phyloP scores from a whole-genome alignment of 2,329 filamentous ascomycete genomes.

The Colletotrichum melonis region DNA sequence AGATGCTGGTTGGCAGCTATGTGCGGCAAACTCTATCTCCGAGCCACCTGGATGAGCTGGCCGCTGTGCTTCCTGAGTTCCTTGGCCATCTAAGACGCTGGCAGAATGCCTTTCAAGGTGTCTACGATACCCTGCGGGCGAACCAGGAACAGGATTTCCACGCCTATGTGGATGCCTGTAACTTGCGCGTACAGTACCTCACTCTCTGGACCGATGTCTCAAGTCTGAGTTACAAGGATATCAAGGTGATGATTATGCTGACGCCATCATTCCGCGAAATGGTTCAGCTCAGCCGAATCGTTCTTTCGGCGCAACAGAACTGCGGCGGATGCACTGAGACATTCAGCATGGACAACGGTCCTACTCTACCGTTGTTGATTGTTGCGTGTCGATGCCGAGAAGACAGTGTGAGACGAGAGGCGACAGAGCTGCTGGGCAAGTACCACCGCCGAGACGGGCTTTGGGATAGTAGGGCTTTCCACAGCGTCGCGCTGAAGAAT shows the following conservation, averaged over 20 bases:
- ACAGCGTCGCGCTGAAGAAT: slow-evolving; percentile 52
- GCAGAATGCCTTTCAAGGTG: slow-evolving; percentile 50
- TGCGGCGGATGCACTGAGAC: slow-evolving; percentile 40
- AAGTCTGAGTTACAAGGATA: slow-evolving; percentile 49
- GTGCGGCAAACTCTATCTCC: slow-evolving; percentile 42
- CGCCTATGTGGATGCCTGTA: slow-evolving; percentile 50
- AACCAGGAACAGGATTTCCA: slow-evolving; percentile 39
- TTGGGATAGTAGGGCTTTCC: slow-evolving; percentile 53
- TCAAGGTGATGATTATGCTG: slow-evolving; percentile 47
- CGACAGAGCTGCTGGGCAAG: slow-evolving; percentile 51
- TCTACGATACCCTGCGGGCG: slow-evolving; percentile 44
- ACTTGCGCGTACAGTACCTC: slow-evolving; percentile 55
- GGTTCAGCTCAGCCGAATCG: slow-evolving; percentile 47
- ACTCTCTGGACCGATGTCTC: slow-evolving; percentile 52
- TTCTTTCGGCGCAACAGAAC: slow-evolving; percentile 43
- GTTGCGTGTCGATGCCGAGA: slow-evolving; percentile 54
- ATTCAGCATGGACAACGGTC: slow-evolving; percentile 59
- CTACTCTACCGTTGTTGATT: slow-evolving; percentile 56
- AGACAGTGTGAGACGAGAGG: slow-evolving; percentile 49
- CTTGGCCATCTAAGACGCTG: slow-evolving; percentile 54
- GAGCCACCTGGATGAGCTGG: slow-evolving; percentile 43
- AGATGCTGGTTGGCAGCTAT: slow-evolving; percentile 44
- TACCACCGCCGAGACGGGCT: slow-evolving; percentile 57
- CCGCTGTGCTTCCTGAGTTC: slow-evolving; percentile 48
- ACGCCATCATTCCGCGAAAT: slow-evolving; percentile 57